Evolutionary conservation across 345 rosid genomes (phyloP), one percentile per base, ranked within the genome.

Genomic region (Salix brachista): DNA sequence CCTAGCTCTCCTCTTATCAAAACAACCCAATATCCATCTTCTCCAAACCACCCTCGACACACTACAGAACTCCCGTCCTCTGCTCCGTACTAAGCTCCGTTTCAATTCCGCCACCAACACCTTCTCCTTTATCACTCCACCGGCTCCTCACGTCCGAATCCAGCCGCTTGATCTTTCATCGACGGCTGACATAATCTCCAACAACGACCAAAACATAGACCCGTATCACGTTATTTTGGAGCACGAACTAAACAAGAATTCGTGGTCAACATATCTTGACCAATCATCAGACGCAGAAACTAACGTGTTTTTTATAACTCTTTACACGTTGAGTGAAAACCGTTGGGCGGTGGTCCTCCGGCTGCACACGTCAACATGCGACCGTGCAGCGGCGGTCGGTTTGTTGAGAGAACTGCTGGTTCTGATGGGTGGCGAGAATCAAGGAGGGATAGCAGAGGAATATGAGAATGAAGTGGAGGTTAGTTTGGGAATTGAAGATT

Each of bases 51-150:
- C 87, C 83, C 84, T 95, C 86, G 78, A 68, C 80, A 74, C 64
- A 11, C 90, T 95, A 78, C 97, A 86, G 79, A 81, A n/a, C 78
- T 65, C 83, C 85, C 90, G 91, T 52, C 93, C 98, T 19, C 84
- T 85, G 64, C 93, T 95, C 85, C 91, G 96, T 32, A 91, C 97
- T 56, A 87, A 54, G 71, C 75, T 92, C 88, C 95, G 73, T 54
- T 83, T 68, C 82, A 81, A 85, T 82, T n/a, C 89, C 72, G 8
- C 86, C 79, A 3, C 85, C 2, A 73, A 79, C 81, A 41, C 88
- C 26, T 91, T 89, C 85, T 90, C 92, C 83, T 87, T 88, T 89
- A 26, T 85, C 64, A 90, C 89, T 11, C 81, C 88, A 46, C 71
- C 84, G 65, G 50, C 76, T 0, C 84, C 94, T 5, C 74, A 72